Conservation (phyloP, 163 green algal genomes). For the Coccomyxa subellipsoidea region DNA sequence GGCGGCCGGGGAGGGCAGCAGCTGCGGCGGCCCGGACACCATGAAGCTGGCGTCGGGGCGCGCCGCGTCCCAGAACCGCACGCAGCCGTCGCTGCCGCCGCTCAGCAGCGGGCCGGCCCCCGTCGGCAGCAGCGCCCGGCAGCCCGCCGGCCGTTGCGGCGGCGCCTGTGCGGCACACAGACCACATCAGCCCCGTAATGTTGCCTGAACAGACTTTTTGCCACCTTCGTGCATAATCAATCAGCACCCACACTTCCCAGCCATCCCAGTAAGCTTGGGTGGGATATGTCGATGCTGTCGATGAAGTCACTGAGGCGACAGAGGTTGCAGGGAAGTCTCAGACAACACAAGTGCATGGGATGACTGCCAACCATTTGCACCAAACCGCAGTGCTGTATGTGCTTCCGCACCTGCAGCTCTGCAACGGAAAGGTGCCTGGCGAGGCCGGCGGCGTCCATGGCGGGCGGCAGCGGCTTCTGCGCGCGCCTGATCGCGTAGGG, state of each 20-base stretch:
- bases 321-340: too few relatives aligned
- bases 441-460: conserved; percentile 21
- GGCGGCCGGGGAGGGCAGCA: neutral
- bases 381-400: neutral
- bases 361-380: too few relatives aligned
- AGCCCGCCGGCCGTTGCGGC: conserved; percentile 5
- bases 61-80: conserved; percentile 50
- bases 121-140: conserved; percentile 60
- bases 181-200: too few relatives aligned
- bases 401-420: conserved; percentile 29
- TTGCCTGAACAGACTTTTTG: too few relatives aligned
- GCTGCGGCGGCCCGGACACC: conserved; percentile 52
- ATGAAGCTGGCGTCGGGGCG: conserved; percentile 54
- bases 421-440: conserved; percentile 38
- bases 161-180: neutral
- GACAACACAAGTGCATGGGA: too few relatives aligned
- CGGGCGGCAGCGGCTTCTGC: neutral
- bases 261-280: too few relatives aligned
- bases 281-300: too few relatives aligned
- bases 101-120: conserved; percentile 56
- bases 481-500: conserved; percentile 26
- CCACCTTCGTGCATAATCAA: too few relatives aligned
- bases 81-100: conserved; percentile 56
- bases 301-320: too few relatives aligned
- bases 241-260: too few relatives aligned